Evolutionary conservation across 139 green algal species (phyloP).

Genomic region (Ettlia oleoabundans): DNA sequence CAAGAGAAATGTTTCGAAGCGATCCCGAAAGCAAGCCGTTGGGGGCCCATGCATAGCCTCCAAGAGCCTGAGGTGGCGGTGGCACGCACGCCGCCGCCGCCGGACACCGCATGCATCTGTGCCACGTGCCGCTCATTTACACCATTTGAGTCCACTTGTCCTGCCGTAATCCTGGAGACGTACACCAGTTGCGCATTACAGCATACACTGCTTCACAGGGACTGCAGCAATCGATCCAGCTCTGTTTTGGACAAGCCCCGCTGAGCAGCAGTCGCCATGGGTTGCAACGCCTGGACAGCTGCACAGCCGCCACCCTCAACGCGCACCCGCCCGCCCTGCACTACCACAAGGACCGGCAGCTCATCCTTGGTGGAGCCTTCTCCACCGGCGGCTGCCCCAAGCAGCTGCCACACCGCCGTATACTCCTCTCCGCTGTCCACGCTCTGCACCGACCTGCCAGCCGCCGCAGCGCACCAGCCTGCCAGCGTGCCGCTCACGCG

Average conservation of each 20-base stretch:
- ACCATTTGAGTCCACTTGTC: too few species aligned
- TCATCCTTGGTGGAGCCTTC: background rate
- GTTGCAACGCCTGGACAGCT: background rate
- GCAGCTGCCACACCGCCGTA: constrained; percentile 25
- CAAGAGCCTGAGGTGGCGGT: too few species aligned
- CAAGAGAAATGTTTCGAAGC: too few species aligned
- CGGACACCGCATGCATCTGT: too few species aligned
- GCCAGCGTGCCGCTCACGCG: background rate
- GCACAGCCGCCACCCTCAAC: background rate
- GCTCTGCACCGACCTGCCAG: background rate
- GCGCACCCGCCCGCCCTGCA: background rate
- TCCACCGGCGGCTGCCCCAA: background rate
- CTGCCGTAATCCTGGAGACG: too few species aligned
- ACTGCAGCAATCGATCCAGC: background rate
- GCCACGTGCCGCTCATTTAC: too few species aligned
- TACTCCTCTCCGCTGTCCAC: constrained; percentile 14
- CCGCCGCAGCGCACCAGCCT: background rate
- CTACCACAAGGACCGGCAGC: background rate
- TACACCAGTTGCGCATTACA: too few species aligned
- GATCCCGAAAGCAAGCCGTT: too few species aligned
- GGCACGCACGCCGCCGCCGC: too few species aligned
- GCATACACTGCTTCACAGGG: too few species aligned
- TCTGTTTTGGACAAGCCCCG: background rate
- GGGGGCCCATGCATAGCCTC: too few species aligned
- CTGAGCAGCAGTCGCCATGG: background rate